A percentile compares a stretch with the other conserved stretches of the same genome.
Evolutionary conservation across 2,329 filamentous ascomycete species (phyloP).

Genomic region (Trichoderma harzianum): DNA sequence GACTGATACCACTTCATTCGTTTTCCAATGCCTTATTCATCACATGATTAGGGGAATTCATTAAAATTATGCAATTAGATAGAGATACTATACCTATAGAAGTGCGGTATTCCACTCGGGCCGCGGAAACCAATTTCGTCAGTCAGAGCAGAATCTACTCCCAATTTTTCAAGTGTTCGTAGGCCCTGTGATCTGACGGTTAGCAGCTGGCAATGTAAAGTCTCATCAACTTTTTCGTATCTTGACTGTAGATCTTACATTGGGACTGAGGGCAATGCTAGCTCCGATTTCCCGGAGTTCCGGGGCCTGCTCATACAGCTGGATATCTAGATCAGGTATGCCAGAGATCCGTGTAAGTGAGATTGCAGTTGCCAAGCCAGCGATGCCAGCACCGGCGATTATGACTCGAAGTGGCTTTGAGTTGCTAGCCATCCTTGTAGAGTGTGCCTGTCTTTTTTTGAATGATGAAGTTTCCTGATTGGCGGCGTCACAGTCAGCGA

Average conservation of each 20-base stretch:
- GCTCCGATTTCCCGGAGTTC: conserved; percentile 46
- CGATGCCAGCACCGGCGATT: conserved; percentile 24
- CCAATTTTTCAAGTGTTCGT: conserved; percentile 48
- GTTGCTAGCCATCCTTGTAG: not conserved
- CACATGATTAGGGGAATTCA: conserved; percentile 13
- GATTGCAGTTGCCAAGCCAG: conserved; percentile 44
- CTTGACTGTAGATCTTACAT: conserved; percentile 24
- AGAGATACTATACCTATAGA: not conserved
- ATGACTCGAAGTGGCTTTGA: conserved; percentile 13
- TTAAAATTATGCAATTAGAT: accelerated
- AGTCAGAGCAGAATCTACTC: conserved; percentile 42
- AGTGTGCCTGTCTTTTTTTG: not conserved
- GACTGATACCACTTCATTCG: conserved; percentile 43
- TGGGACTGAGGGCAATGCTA: conserved; percentile 48
- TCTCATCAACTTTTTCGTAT: conserved; percentile 17
- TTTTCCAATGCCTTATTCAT: conserved; percentile 39
- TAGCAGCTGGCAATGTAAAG: not conserved
- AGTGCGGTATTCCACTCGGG: conserved; percentile 16
- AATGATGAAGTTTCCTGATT: not conserved
- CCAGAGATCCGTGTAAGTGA: conserved; percentile 39
- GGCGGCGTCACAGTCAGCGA: not conserved
- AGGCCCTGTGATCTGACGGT: conserved; percentile 31
- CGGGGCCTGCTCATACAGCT: conserved; percentile 47
- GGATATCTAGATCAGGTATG: conserved; percentile 35
- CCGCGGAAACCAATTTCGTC: conserved; percentile 40